Evolutionary conservation across 495 filamentous ascomycete species (phyloP).

Genomic region (Penicillium waksmanii): DNA sequence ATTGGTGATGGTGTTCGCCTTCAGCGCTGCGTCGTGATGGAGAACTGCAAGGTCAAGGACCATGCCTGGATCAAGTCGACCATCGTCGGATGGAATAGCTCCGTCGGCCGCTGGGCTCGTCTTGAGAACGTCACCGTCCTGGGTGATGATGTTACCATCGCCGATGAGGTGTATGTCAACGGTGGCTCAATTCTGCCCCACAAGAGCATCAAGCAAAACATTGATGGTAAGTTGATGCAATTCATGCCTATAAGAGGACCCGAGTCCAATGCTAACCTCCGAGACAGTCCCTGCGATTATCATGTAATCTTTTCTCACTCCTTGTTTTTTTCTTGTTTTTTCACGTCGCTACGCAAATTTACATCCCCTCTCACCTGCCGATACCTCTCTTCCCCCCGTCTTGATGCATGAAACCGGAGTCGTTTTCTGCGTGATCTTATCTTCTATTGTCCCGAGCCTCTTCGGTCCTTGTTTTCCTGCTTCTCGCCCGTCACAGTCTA

Average conservation of each 20-base stretch:
- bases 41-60: slow-evolving; percentile 93
- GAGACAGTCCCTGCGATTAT: slow-evolving; percentile 76
- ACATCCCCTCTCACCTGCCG: slow-evolving; percentile 22
- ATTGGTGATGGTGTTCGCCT: slow-evolving; percentile 94
- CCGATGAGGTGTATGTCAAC: slow-evolving; percentile 98
- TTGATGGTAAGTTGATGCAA: slow-evolving; percentile 69
- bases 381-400: slow-evolving; percentile 35
- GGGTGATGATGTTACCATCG: slow-evolving; percentile 98
- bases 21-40: slow-evolving; percentile 90
- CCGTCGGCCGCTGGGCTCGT: slow-evolving; percentile 92
- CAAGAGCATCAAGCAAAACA: slow-evolving; percentile 98
- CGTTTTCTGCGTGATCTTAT: slow-evolving; percentile 42
- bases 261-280: slow-evolving; percentile 21
- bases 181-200: slow-evolving; percentile 95
- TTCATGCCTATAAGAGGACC: slow-evolving; percentile 4
- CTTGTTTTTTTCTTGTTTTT: slow-evolving; percentile 8
- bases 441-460: slow-evolving; percentile 25
- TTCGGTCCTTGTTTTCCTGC: slow-evolving; percentile 23
- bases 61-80: slow-evolving; percentile 99
- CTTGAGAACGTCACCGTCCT: slow-evolving; percentile 97
- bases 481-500: slow-evolving; percentile 20
- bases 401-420: slow-evolving; percentile 52
- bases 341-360: slow-evolving; percentile 39
- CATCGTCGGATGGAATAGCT: slow-evolving; percentile 99
- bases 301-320: slow-evolving; percentile 60